Conservation (phyloP, 2,329 filamentous ascomycete species). For the Pleoardoris graminearum region DNA sequence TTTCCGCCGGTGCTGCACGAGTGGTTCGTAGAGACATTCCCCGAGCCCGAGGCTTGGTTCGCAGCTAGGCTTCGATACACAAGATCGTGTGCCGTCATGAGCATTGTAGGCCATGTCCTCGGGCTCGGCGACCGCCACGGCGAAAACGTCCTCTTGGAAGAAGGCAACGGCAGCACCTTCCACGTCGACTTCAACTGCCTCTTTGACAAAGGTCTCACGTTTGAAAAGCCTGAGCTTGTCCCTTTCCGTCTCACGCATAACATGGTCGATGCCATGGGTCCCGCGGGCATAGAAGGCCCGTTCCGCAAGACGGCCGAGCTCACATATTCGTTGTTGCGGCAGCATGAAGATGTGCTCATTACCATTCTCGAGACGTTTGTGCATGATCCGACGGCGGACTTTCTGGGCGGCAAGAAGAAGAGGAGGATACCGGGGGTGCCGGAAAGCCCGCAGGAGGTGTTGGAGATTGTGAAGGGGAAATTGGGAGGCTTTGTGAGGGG, state of each 20-base stretch:
- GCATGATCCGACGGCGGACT: constrained; percentile 93
- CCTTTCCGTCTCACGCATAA: constrained; percentile 98
- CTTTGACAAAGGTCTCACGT: constrained; percentile 96
- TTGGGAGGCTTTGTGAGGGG: constrained; percentile 80
- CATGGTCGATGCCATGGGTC: constrained; percentile 96
- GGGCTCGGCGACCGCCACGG: constrained; percentile 93
- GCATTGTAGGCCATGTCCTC: constrained; percentile 96
- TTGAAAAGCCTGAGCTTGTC: constrained; percentile 90
- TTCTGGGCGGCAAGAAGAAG: constrained; percentile 71
- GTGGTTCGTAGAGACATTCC: constrained; percentile 96
- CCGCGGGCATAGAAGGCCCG: constrained; percentile 88
- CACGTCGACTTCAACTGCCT: constrained; percentile 99
- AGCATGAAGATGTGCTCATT: constrained; percentile 95
- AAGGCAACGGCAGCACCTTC: constrained; percentile 89
- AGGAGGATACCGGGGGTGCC: constrained; percentile 60
- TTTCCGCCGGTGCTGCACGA: constrained; percentile 86
- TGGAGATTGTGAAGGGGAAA: constrained; percentile 87
- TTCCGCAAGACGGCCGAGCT: constrained; percentile 91
- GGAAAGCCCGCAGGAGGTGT: constrained; percentile 74
- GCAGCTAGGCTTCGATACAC: constrained; percentile 86
- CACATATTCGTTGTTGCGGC: constrained; percentile 78
- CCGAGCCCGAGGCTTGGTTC: constrained; percentile 92
- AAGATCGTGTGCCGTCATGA: constrained; percentile 95
- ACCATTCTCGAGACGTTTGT: constrained; percentile 96
- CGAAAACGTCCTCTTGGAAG: constrained; percentile 94